phyloP scores from a whole-genome alignment of 345 rosid species.

The Dipteronia dyeriana region DNA sequence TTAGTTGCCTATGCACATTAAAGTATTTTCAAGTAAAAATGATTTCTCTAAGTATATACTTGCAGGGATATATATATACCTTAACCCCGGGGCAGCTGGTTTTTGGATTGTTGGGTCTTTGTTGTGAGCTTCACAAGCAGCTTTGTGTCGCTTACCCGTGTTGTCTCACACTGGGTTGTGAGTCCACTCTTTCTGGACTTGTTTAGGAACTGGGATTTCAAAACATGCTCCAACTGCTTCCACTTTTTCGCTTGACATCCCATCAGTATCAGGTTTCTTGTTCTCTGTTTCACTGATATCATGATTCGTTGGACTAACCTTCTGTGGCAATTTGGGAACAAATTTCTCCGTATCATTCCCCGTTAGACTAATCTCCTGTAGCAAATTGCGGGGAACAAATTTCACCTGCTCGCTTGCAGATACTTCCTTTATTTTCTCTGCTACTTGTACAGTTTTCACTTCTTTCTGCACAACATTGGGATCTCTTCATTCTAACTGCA shows the following conservation, averaged over 20 bases:
- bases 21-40: too few species aligned
- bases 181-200: conserved; percentile 33
- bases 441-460: conserved; percentile 11
- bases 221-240: neutral
- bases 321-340: neutral
- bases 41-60: neutral
- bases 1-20: too few species aligned
- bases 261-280: neutral
- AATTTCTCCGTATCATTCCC: neutral
- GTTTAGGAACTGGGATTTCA: conserved; percentile 4
- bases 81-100: neutral
- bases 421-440: conserved; percentile 22
- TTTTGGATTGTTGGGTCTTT: conserved; percentile 18
- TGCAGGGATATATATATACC: neutral
- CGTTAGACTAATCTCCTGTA: conserved; percentile 11
- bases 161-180: conserved; percentile 19
- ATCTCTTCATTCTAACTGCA: conserved; percentile 16
- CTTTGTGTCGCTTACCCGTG: conserved; percentile 30
- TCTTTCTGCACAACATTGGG: conserved; percentile 19
- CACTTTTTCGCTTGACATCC: neutral
- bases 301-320: too few species aligned
- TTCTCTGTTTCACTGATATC: neutral
- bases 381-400: neutral
- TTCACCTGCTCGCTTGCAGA: conserved; percentile 17
- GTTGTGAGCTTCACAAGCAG: conserved; percentile 15